Conservation (phyloP, 2,329 filamentous ascomycete genomes). For the Zymoseptoria tritici region DNA sequence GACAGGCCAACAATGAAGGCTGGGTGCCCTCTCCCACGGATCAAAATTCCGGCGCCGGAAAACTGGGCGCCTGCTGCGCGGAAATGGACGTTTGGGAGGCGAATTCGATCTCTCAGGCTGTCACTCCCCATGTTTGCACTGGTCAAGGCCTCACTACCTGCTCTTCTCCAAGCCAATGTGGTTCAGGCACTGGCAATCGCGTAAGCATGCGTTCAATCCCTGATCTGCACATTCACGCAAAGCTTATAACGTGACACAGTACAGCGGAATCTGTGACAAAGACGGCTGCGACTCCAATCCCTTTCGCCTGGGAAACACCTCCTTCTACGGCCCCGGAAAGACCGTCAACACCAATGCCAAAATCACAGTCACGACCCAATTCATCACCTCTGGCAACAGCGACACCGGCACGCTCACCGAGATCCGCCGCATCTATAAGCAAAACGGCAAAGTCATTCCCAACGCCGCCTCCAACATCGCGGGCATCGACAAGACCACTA, state of each 20-base stretch:
- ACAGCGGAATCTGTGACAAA: slow-evolving; percentile 57
- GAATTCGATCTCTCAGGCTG: slow-evolving; percentile 57
- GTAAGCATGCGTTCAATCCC: neutral
- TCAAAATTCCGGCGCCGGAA: slow-evolving; percentile 24
- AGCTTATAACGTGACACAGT: slow-evolving; percentile 25
- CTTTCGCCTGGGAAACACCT: slow-evolving; percentile 57
- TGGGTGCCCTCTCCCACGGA: slow-evolving; percentile 21
- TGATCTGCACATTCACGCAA: neutral
- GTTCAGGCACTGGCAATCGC: slow-evolving; percentile 22
- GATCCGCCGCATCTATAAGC: slow-evolving; percentile 60
- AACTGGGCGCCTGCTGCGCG: slow-evolving; percentile 55
- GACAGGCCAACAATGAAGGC: slow-evolving; percentile 40
- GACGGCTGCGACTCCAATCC: slow-evolving; percentile 65
- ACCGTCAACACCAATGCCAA: slow-evolving; percentile 54
- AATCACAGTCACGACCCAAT: slow-evolving; percentile 62
- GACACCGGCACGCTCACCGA: slow-evolving; percentile 49
- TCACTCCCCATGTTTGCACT: slow-evolving; percentile 59
- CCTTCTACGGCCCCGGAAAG: slow-evolving; percentile 54
- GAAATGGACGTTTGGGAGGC: slow-evolving; percentile 68
- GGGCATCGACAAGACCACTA: slow-evolving; percentile 44
- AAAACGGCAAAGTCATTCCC: slow-evolving; percentile 52
- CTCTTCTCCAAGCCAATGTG: slow-evolving; percentile 43
- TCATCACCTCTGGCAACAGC: slow-evolving; percentile 47
- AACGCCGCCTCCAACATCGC: slow-evolving; percentile 42
- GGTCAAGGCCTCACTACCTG: slow-evolving; percentile 44